Base-by-base conservation (phyloP, 306 rosid species). In the Castanea crenata region DNA sequence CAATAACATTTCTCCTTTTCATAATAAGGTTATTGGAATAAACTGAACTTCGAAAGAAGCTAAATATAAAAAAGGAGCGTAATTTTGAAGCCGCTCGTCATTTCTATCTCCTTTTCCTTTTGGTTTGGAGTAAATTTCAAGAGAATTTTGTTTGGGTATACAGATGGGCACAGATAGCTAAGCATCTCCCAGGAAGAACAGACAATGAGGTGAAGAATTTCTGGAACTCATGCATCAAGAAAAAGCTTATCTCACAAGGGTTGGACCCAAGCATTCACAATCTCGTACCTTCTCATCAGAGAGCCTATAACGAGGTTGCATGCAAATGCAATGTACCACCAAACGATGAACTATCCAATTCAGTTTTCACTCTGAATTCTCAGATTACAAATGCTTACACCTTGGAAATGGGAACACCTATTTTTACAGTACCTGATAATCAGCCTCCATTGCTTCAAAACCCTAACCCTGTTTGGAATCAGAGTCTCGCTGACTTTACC, bases 151-250 rank as follows among this genome's bases (percentile, higher is more conserved):
- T 14, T 5, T 62, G 38, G 35, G 2, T 27, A 18, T 62, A 31
- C 7, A 85, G 91, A 78, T 88, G 91, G 89, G 86, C 91, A n/a
- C 91, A 85, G 20, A 88, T 88, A 65, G 87, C 89, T 1, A 87
- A 87, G 74, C 89, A 88, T 76, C 85, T 88, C 2, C 91, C 91
- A 0, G 91, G 91, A 78, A 88, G 91, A 71, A 88, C 91, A 20
- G 91, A 88, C 81, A 88, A 88, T 69, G 91, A 88, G 79, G 88
- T 88, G 44, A 88, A 88, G 84, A 88, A 88, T 56, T 81, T 88
- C 67, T 88, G 91, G 87, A 88, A 88, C 69, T 88, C 91, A 9
- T 83, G 86, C 79, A 83, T 88, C 61, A 88, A 88, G 91, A 88
- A 85, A 74, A 88, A 81, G 76, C 84, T 88, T 23, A 56, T 87